phyloP scores from a whole-genome alignment of 805 yeast species.

The Sugiyamaella lignohabitans region DNA sequence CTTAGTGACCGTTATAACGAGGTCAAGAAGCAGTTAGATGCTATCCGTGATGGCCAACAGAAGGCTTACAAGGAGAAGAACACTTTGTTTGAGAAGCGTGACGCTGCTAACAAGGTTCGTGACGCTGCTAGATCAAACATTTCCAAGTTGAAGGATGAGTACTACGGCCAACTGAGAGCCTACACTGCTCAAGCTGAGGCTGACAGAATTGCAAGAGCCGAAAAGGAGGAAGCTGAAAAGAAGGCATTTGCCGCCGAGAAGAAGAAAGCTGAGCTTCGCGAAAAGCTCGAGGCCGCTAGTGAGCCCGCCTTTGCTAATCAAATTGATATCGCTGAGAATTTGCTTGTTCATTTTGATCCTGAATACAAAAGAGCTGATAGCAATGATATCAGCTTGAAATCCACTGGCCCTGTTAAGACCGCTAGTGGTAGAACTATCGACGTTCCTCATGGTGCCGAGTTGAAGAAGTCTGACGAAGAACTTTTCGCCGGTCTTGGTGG shows the following conservation, averaged over 20 bases:
- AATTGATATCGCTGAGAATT: constrained; percentile 65
- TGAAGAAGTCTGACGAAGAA: constrained; percentile 56
- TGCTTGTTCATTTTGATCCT: constrained; percentile 74
- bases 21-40: constrained; percentile 60
- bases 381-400: constrained; percentile 28
- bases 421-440: constrained; percentile 36
- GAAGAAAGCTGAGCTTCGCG: constrained; percentile 58
- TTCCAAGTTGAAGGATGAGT: constrained; percentile 63
- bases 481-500: constrained; percentile 52
- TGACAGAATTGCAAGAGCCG: constrained; percentile 61
- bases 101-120: constrained; percentile 57
- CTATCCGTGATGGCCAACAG: constrained; percentile 54
- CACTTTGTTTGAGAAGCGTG: constrained; percentile 56
- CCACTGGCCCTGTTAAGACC: constrained; percentile 29
- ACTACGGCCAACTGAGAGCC: constrained; percentile 65
- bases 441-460: constrained; percentile 56
- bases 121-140: constrained; percentile 63
- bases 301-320: constrained; percentile 80
- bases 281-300: constrained; percentile 61
- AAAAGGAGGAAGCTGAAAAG: constrained; percentile 58
- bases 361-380: constrained; percentile 54
- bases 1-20: constrained; percentile 61
- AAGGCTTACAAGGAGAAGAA: constrained; percentile 60
- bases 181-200: constrained; percentile 62
- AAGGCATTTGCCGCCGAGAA: constrained; percentile 45